phyloP scores from a whole-genome alignment of 352 stramenopile genomes.

The Pythium rhizo-oryzae region DNA sequence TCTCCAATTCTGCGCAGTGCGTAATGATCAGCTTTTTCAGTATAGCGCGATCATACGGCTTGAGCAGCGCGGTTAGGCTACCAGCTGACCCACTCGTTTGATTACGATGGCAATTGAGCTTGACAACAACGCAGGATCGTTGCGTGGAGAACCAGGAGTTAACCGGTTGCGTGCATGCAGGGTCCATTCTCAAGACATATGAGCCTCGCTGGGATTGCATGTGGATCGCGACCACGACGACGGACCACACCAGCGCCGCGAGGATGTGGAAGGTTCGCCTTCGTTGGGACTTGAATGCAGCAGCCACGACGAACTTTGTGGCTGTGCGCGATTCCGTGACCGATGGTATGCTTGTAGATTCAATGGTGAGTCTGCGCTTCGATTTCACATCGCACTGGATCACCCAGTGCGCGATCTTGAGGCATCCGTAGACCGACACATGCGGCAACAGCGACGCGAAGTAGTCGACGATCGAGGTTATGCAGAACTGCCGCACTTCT shows the following conservation, averaged over 20 bases:
- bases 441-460: constrained; percentile 2
- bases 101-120: not conserved
- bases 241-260: not conserved
- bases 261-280: not conserved
- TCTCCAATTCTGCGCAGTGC: not conserved
- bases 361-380: not conserved
- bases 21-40: not conserved
- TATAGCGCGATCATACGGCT: not conserved
- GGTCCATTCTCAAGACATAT: not conserved
- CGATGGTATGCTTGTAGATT: not conserved
- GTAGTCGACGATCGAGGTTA: constrained; percentile 12
- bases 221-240: not conserved
- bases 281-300: not conserved
- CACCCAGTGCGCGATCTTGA: not conserved
- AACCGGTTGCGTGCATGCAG: not conserved
- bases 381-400: not conserved
- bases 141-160: not conserved
- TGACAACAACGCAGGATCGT: not conserved
- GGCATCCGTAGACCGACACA: not conserved
- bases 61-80: not conserved
- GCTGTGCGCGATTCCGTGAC: not conserved
- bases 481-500: not conserved
- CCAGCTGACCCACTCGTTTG: not conserved
- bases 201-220: not conserved
- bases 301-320: not conserved